Evolutionary conservation across 345 rosid genomes (phyloP).

Genomic region (Reutealis trisperma): DNA sequence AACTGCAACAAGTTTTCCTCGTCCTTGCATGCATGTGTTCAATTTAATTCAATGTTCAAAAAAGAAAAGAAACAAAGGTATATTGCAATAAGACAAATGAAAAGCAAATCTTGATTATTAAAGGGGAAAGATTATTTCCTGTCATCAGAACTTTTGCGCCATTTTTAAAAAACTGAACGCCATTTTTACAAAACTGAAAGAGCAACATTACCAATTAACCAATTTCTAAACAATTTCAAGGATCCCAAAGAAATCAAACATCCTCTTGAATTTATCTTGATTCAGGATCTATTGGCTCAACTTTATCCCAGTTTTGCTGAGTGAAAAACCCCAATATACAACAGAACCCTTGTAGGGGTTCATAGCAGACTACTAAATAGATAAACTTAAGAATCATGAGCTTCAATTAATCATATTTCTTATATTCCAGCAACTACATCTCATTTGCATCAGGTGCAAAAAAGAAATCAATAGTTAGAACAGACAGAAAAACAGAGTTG

Average conservation of each 20-base stretch:
- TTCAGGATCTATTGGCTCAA: background rate
- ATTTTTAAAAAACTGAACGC: background rate
- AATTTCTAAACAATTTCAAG: too few species aligned
- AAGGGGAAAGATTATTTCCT: background rate
- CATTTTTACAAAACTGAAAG: background rate
- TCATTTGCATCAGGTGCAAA: background rate
- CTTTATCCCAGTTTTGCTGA: background rate
- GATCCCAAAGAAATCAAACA: too few species aligned
- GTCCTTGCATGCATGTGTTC: too few species aligned
- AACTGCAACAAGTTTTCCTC: background rate
- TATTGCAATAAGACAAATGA: too few species aligned
- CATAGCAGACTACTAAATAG: background rate
- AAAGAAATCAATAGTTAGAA: background rate
- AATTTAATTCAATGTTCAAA: too few species aligned
- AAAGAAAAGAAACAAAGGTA: too few species aligned
- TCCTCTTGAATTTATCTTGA: background rate
- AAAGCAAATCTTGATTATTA: background rate
- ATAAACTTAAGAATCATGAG: background rate
- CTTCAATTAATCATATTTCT: background rate
- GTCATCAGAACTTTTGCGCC: background rate
- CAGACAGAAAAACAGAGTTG: background rate
- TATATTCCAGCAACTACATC: background rate
- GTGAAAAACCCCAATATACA: background rate
- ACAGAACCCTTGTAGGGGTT: background rate
- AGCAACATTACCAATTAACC: background rate